These are phyloP conservation scores for Dryadomyces quercivorus DNA, from an alignment of 2,329 filamentous ascomycete genomes.

Conservation along the genomic window DNA sequence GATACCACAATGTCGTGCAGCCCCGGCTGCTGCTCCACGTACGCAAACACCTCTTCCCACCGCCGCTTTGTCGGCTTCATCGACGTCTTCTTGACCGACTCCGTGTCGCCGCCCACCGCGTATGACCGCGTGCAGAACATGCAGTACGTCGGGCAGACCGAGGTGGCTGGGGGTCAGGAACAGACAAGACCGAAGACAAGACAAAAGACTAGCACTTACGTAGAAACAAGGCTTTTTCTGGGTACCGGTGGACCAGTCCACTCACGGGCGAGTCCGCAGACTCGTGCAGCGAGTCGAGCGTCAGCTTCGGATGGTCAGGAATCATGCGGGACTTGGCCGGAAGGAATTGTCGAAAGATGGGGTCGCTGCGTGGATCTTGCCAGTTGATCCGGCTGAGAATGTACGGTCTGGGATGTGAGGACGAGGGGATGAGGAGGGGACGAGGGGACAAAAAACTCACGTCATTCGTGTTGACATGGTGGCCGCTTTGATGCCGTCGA, in stretches of 20 bases:
- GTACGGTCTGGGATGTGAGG: conserved; percentile 31
- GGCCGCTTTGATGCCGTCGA: conserved; percentile 36
- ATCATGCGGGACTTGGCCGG: conserved; percentile 40
- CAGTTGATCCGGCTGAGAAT: conserved; percentile 47
- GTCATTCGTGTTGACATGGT: conserved; percentile 50
- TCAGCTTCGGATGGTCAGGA: conserved; percentile 40
- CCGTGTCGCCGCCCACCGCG: conserved; percentile 42
- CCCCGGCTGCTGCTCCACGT: conserved; percentile 36
- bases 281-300: conserved; percentile 48
- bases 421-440: not conserved
- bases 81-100: conserved; percentile 32
- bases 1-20: conserved; percentile 50
- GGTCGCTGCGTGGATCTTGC: conserved; percentile 44
- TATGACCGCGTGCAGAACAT: conserved; percentile 50
- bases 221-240: conserved; percentile 49
- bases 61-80: conserved; percentile 26
- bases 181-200: not conserved
- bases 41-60: conserved; percentile 45
- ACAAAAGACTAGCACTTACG: conserved; percentile 24
- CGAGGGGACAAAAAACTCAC: conserved; percentile 16
- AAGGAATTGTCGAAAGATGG: conserved; percentile 48
- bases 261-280: conserved; percentile 39
- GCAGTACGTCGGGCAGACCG: conserved; percentile 51
- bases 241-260: conserved; percentile 51
- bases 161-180: conserved; percentile 29